A percentile compares a stretch with the other conserved stretches of the same genome.
Evolutionary conservation across 345 rosid species (phyloP).

Genomic region (Xanthoceras sorbifolium): DNA sequence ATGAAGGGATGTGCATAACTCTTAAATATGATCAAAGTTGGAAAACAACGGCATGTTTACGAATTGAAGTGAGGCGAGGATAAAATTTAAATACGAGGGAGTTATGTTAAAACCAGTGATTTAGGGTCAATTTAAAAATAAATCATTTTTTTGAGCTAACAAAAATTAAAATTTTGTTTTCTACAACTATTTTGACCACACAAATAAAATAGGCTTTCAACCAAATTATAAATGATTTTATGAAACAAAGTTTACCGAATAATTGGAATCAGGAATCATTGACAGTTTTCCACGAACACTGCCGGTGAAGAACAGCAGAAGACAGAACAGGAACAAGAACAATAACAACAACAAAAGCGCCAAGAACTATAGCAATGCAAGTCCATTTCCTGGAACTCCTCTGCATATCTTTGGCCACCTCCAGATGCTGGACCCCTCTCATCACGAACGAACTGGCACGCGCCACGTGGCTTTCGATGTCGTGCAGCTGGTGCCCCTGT

Average conservation of each 20-base stretch:
- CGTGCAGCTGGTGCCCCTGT: constrained; percentile 77
- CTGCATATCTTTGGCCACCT: constrained; percentile 55
- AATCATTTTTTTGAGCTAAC: too few species aligned
- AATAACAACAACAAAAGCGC: constrained; percentile 23
- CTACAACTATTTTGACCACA: neutral
- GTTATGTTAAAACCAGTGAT: too few species aligned
- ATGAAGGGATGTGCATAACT: too few species aligned
- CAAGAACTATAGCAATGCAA: constrained; percentile 50
- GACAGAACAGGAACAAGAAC: constrained; percentile 10
- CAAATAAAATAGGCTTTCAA: neutral
- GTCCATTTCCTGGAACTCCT: constrained; percentile 68
- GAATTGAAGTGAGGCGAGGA: too few species aligned
- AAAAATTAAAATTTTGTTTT: too few species aligned
- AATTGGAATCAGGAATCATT: neutral
- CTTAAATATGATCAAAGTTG: too few species aligned
- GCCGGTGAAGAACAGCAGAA: neutral
- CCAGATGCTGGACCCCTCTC: constrained; percentile 56
- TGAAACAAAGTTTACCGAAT: neutral
- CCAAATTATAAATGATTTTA: neutral
- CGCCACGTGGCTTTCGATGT: constrained; percentile 74
- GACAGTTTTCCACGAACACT: neutral
- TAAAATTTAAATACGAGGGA: too few species aligned
- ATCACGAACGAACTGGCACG: constrained; percentile 69
- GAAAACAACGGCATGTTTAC: too few species aligned
- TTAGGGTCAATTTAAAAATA: too few species aligned